phyloP scores from a whole-genome alignment of 768 basidiomycete genomes.

The Lactarius sanguifluus region DNA sequence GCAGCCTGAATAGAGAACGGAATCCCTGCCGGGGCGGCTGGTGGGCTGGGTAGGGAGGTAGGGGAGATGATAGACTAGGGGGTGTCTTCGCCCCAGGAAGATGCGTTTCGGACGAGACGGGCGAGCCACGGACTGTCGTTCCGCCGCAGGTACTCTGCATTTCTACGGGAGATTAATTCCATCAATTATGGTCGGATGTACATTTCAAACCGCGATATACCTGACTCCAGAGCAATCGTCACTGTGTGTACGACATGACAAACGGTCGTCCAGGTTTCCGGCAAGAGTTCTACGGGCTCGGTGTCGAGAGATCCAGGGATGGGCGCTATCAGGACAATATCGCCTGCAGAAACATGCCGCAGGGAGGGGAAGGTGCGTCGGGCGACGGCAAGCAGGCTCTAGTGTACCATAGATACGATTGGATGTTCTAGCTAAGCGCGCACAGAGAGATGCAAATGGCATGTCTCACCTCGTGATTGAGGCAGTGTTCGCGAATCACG shows the following conservation, averaged over 20 bases:
- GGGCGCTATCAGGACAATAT: slow-evolving; percentile 2
- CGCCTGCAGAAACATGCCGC: neutral
- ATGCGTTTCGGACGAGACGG: neutral
- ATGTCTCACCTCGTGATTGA: slow-evolving; percentile 1
- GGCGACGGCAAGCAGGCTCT: slow-evolving; percentile 8
- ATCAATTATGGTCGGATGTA: neutral
- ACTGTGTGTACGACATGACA: neutral
- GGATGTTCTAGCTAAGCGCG: neutral
- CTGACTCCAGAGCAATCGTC: slow-evolving; percentile 11
- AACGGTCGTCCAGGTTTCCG: slow-evolving; percentile 1
- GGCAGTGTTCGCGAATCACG: neutral
- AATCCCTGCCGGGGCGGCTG: neutral
- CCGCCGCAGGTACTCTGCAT: neutral
- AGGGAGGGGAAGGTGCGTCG: neutral
- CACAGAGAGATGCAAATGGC: neutral
- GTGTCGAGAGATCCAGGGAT: neutral
- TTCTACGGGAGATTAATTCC: neutral
- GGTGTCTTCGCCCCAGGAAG: neutral
- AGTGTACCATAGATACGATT: neutral
- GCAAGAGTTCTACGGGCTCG: slow-evolving; percentile 8
- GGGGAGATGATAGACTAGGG: neutral
- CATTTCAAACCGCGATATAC: neutral
- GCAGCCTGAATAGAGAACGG: neutral
- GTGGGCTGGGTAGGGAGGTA: neutral
- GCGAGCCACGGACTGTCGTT: neutral